Base-by-base conservation (phyloP, 2,329 filamentous ascomycete genomes). In the Chaetomium sp. region DNA sequence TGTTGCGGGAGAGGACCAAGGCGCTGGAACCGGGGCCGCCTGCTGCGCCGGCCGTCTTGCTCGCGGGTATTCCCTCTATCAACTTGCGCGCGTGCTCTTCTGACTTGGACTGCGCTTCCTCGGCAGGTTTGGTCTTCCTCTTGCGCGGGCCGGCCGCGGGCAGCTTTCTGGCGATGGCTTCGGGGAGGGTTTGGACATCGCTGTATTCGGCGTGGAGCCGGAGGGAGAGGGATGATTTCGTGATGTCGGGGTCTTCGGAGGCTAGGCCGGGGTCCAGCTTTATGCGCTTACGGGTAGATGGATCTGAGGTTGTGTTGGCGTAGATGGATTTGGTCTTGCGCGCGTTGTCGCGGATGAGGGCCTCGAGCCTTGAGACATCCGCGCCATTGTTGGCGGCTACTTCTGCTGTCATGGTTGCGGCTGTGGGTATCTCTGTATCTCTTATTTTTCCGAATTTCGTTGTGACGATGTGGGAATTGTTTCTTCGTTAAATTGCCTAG, bases 181-280 rank as follows among this genome's bases (percentile, higher is more conserved):
- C 86, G 6, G 93, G 93, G 3, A 97, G 83, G 67, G 90, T 89
- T 74, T 87, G 86, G 25, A 95, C 89, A 73, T 88, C 82, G 71
- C 88, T 85, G 77, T 97, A 97, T 79, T 97, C 93, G 73, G 81
- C 82, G 60, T 83, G 82, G 74, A 91, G 87, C 56, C 89, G 85
- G 61, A 83, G 77, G 33, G 83, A 78, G 53, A 88, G 78, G 58
- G 80, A 78, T 54, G 80, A 70, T 66, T 77, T 75, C 60, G 75
- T 75, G 50, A 78, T 72, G 64, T 77, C 75, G 8, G 81, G 77
- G 56, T 79, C 78, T 63, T 80, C 76, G 4, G 78, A 75, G 54
- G 75, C 76, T 27, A 71, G 64, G 7, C 67, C 72, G 8, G 75
- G 75, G 49, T 76, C 75, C 33, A 77, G 72, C 42, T 74, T 74